Base-by-base conservation (phyloP, 495 filamentous ascomycete genomes). In the Jackrogersella minutella region DNA sequence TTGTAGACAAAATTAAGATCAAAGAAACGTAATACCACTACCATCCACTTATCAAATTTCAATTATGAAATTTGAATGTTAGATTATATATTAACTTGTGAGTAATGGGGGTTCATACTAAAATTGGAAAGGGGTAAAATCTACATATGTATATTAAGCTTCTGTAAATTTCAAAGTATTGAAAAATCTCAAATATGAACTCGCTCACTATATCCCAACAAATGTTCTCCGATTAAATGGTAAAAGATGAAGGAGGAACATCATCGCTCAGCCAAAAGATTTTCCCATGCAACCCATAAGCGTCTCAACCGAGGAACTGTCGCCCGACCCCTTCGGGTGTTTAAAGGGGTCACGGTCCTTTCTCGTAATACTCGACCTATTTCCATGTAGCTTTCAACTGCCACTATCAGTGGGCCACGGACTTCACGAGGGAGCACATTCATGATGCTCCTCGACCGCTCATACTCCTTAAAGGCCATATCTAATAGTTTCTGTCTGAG, bases 381-480 rank as follows among this genome's bases (percentile, higher is more conserved):
- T 68, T 89, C 87, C 83, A 91, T 87, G 60, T 91, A 91, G 63
- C 86, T 89, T 75, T 91, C 87, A 0, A 91, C 85, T 2, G 87
- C 88, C 7, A 89, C 87, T 26, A 84, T 77, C 73, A 90, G 81
- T 2, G 88, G 86, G 3, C 81, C 84, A 54, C 84, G 77, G 3
- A 82, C 83, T 52, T 84, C 82, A 0, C 24, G 9, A 3, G 89
- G 88, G 9, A 91, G 71, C 62, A 81, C 58, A 41, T 85, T 78
- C 69, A 91, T 88, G 0, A 81, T 80, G 1, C 39, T 67, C 51
- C 80, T 73, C 4, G 84, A 80, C 16, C 72, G 74, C 4, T 74
- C 61, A 66, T 91, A 88, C 22, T 85, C 70, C 16, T 62, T 62
- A 49, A 89, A 85, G 0, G 88, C 88, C 30, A 78, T 79, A 9